These are phyloP conservation scores for Corinectria fuckeliana DNA, from an alignment of 2,329 filamentous ascomycete species.

Conservation along the genomic window DNA sequence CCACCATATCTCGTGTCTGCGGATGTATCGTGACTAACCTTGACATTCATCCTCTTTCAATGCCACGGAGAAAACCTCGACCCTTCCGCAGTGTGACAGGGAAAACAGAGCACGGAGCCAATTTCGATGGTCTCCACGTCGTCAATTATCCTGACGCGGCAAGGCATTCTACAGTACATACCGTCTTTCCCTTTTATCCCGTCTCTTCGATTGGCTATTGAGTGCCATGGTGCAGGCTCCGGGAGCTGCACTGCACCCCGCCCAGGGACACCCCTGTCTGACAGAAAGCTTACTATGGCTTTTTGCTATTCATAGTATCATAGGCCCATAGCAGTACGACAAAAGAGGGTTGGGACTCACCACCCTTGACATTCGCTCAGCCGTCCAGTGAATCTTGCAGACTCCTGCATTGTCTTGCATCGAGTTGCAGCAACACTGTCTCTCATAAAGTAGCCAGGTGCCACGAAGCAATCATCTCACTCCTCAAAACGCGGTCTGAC, in stretches of 20 bases:
- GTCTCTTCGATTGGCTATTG: not conserved
- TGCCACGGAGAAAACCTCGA: no score
- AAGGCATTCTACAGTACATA: not conserved
- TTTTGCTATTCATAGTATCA: constrained; percentile 18
- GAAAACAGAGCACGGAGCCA: not conserved
- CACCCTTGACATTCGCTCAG: constrained; percentile 1
- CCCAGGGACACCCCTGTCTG: constrained; percentile 12
- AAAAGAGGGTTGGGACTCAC: not conserved
- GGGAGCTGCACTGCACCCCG: constrained; percentile 5
- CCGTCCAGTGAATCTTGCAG: constrained; percentile 8
- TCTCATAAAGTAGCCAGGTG: not conserved
- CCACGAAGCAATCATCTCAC: not conserved
- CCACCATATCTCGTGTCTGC: no score
- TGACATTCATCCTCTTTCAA: no score
- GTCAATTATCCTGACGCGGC: not conserved
- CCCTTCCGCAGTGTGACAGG: not conserved
- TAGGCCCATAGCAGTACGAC: not conserved
- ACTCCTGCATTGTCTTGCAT: not conserved
- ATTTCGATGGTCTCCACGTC: not conserved
- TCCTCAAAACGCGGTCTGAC: constrained; percentile 13
- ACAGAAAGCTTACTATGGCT: constrained; percentile 17
- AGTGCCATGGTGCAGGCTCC: not conserved
- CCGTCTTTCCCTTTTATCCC: not conserved
- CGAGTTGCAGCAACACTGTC: not conserved
- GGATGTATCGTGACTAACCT: no score